phyloP scores from a whole-genome alignment of 192 early-diverging fungal genomes.

The Coemansia reversa region DNA sequence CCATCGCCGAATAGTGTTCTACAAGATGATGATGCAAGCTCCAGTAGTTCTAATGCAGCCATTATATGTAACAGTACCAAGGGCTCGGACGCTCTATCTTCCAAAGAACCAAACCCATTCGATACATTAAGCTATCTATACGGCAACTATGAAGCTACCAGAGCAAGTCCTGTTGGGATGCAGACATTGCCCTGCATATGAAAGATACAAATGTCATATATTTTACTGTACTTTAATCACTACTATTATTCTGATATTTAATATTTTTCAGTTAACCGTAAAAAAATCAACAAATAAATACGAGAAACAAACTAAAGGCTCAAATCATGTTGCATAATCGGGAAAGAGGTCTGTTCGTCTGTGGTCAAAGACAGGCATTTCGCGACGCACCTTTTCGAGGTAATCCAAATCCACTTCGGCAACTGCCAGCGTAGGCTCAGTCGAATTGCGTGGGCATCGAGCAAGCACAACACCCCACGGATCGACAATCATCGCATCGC shows the following conservation, averaged over 20 bases:
- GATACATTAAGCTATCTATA: slow-evolving; percentile 12
- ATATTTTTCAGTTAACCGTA: not conserved
- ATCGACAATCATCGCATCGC: slow-evolving; percentile 81
- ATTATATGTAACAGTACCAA: too few species aligned
- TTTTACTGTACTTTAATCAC: not conserved
- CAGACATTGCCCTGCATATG: slow-evolving; percentile 8
- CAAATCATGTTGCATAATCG: slow-evolving; percentile 14
- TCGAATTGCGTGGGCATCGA: slow-evolving; percentile 56
- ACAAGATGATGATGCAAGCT: too few species aligned
- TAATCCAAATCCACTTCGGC: slow-evolving; percentile 66
- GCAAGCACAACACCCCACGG: slow-evolving; percentile 80
- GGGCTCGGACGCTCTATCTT: not conserved
- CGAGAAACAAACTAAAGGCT: not conserved
- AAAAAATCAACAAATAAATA: slow-evolving; percentile 7
- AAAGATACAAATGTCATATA: not conserved
- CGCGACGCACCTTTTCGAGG: slow-evolving; percentile 59
- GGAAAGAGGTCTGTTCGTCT: slow-evolving; percentile 62
- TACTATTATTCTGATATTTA: not conserved
- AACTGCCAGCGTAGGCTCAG: slow-evolving; percentile 60
- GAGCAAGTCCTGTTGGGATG: not conserved
- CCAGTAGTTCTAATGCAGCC: too few species aligned
- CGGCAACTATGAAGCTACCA: slow-evolving; percentile 1
- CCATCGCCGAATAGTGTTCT: not conserved
- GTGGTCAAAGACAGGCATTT: slow-evolving; percentile 77
- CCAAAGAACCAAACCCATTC: not conserved